A percentile compares a stretch with the other conserved stretches of the same genome.
phyloP scores from a whole-genome alignment of 2,329 filamentous ascomycete genomes.

The Ampelomyces quisqualis region DNA sequence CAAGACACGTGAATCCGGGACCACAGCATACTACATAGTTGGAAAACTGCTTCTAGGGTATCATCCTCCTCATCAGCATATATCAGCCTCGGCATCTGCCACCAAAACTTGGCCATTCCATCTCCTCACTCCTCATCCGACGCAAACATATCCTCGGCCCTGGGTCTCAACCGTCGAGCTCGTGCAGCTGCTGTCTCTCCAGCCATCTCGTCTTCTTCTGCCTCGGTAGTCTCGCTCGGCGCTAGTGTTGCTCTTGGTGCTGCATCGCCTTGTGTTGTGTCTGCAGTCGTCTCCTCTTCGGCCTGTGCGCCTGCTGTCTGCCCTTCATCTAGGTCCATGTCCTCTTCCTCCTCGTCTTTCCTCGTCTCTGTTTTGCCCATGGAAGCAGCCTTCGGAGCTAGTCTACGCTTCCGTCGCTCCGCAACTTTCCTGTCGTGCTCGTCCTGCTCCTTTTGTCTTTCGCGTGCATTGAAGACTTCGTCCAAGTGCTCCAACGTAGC shows the following conservation, averaged over 20 bases:
- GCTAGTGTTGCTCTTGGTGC: too few species aligned
- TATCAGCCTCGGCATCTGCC: neutral
- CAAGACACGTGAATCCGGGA: too few species aligned
- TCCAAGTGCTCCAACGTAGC: slow-evolving; percentile 26
- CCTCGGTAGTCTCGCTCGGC: too few species aligned
- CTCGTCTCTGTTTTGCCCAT: slow-evolving; percentile 12
- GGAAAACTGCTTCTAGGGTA: too few species aligned
- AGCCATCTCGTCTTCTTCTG: slow-evolving; percentile 21
- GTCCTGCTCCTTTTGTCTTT: slow-evolving; percentile 46
- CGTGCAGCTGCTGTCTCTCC: slow-evolving; percentile 41
- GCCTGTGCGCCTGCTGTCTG: slow-evolving; percentile 4
- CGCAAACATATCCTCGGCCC: slow-evolving; percentile 45
- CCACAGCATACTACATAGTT: too few species aligned
- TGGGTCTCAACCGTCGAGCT: slow-evolving; percentile 38
- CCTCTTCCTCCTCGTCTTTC: slow-evolving; percentile 19
- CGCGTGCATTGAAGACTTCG: slow-evolving; percentile 37
- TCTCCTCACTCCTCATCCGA: slow-evolving; percentile 29
- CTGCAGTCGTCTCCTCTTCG: slow-evolving; percentile 5
- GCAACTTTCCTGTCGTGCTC: slow-evolving; percentile 69
- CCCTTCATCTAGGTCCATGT: slow-evolving; percentile 23
- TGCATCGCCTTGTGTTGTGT: neutral
- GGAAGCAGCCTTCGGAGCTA: slow-evolving; percentile 9
- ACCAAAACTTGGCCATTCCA: neutral
- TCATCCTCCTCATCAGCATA: neutral
- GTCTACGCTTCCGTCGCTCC: slow-evolving; percentile 43